Percentiles rank a stretch among this genome's conserved stretches.
Conservation (phyloP, 495 filamentous ascomycete genomes). For the Trichoderma gamsii region DNA sequence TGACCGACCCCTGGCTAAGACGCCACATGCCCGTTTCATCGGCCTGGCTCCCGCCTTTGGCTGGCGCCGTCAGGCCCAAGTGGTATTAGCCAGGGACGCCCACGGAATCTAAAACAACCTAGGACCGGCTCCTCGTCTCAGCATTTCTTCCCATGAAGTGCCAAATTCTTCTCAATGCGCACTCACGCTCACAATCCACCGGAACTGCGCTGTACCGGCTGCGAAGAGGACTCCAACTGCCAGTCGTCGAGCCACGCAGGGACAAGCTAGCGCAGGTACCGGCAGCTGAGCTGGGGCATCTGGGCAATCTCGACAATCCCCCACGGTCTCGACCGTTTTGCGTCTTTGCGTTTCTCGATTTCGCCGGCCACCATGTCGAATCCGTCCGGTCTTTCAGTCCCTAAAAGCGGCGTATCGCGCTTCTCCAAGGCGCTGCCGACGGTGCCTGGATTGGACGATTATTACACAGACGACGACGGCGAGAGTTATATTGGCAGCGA, state of each 20-base stretch:
- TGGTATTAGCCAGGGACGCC: slow-evolving; percentile 14
- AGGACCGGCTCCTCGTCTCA: slow-evolving; percentile 8
- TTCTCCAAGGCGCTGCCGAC: slow-evolving; percentile 33
- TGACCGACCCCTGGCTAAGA: slow-evolving; percentile 16
- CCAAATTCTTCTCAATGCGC: slow-evolving; percentile 9
- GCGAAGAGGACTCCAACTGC: not conserved
- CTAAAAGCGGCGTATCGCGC: slow-evolving; percentile 28
- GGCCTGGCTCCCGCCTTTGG: not conserved
- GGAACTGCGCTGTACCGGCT: not conserved
- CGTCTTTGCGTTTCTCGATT: not conserved
- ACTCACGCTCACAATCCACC: not conserved
- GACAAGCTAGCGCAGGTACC: not conserved
- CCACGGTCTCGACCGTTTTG: not conserved
- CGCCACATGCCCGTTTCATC: slow-evolving; percentile 5
- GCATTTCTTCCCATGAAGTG: slow-evolving; percentile 13
- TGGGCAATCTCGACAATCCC: not conserved
- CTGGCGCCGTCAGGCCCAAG: slow-evolving; percentile 17
- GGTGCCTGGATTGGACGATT: not conserved
- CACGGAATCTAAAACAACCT: slow-evolving; percentile 18
- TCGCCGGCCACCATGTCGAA: not conserved
- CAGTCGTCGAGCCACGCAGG: not conserved
- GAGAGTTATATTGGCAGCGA: not conserved
- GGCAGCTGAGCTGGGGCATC: not conserved
- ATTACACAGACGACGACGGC: not conserved
- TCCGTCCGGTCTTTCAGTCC: slow-evolving; percentile 18